These are phyloP conservation scores for Mycogone perniciosa DNA, from an alignment of 2,329 filamentous ascomycete genomes.

Conservation along the genomic window DNA sequence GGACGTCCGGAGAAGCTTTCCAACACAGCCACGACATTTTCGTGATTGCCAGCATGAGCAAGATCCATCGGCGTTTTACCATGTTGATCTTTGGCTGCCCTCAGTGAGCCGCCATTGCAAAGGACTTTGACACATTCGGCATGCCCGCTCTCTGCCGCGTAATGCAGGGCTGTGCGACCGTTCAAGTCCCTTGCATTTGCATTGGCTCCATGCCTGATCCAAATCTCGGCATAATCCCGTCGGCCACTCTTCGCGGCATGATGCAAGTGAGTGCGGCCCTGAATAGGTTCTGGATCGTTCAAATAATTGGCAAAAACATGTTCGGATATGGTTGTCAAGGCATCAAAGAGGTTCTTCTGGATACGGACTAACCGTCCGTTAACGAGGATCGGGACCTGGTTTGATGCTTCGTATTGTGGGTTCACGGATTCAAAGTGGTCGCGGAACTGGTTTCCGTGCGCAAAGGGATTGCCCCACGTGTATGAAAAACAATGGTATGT, in stretches of 20 bases:
- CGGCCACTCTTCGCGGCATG: constrained; percentile 9
- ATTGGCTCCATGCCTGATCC: constrained; percentile 13
- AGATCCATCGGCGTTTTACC: constrained; percentile 15
- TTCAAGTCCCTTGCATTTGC: constrained; percentile 12
- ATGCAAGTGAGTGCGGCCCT: constrained; percentile 14
- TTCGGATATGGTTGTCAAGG: constrained; percentile 13
- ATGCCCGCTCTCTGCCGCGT: constrained; percentile 14
- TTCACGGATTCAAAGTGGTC: constrained; percentile 14
- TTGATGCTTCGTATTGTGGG: constrained; percentile 11
- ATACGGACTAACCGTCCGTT: constrained; percentile 15
- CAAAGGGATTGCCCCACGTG: constrained; percentile 22
- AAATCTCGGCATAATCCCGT: constrained; percentile 4
- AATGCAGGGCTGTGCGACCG: constrained; percentile 15
- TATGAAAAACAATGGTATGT: constrained; percentile 21
- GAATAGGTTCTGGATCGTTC: constrained; percentile 5
- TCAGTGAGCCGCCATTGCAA: constrained; percentile 7
- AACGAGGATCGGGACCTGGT: constrained; percentile 14
- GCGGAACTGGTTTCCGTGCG: constrained; percentile 16
- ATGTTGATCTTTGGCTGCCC: constrained; percentile 7
- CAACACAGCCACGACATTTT: constrained; percentile 12
- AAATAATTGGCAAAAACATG: constrained; percentile 11
- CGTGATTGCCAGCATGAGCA: constrained; percentile 12
- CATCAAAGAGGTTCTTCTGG: constrained; percentile 19
- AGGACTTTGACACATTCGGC: constrained; percentile 12
- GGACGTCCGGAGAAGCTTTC: constrained; percentile 3